Conservation (phyloP, 2,329 filamentous ascomycete genomes). For the Penicillium sclerotiorum region DNA sequence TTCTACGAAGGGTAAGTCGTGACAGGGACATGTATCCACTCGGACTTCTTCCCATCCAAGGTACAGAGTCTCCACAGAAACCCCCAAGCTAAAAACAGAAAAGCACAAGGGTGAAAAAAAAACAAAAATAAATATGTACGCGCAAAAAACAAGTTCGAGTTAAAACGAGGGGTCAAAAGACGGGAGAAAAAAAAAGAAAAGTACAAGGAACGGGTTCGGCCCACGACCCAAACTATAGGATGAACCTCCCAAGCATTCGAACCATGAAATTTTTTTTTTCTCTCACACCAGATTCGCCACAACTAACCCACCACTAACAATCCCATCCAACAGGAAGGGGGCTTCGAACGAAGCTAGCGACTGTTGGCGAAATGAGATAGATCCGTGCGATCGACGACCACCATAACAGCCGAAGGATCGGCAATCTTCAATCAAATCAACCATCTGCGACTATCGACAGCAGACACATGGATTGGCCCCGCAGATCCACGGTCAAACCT, state of each 20-base stretch:
- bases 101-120: not conserved
- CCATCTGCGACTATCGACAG: slow-evolving; percentile 15
- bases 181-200: not conserved
- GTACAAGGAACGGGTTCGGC: slow-evolving; percentile 13
- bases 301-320: not conserved
- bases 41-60: slow-evolving; percentile 4
- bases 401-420: slow-evolving; percentile 28
- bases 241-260: not conserved
- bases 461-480: slow-evolving; percentile 13
- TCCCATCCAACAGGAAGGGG: slow-evolving; percentile 18
- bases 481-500: slow-evolving; percentile 17
- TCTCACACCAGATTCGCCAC: not conserved
- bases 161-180: no score
- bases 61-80: slow-evolving; percentile 14
- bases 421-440: slow-evolving; percentile 32
- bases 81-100: not conserved
- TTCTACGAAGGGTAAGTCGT: no score
- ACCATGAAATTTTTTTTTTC: not conserved
- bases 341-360: slow-evolving; percentile 14
- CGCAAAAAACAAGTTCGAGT: no score
- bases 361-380: slow-evolving; percentile 16
- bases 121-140: not conserved
- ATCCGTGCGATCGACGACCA: slow-evolving; percentile 24
- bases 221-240: slow-evolving; percentile 1
- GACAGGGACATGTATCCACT: slow-evolving; percentile 10